Conservation (phyloP, 1,284 basidiomycete species). For the Neolentinus lepideus region DNA sequence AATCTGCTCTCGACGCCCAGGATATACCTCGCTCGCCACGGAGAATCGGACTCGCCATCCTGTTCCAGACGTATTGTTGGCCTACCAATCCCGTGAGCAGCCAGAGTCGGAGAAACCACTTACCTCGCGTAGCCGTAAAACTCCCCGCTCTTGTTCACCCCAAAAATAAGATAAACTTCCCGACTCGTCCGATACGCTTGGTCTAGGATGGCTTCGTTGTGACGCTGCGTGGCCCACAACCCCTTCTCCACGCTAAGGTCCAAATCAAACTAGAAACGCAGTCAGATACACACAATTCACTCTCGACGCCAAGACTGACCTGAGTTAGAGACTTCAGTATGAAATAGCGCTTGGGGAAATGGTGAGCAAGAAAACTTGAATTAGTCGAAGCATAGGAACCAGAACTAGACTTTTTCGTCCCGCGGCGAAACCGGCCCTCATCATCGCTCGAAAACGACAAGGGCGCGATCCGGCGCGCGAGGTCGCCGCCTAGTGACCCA, state of each 20-base stretch:
- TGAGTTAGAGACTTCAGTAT: conserved; percentile 86
- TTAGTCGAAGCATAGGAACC: conserved; percentile 64
- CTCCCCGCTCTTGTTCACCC: conserved; percentile 87
- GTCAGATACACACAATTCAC: background rate
- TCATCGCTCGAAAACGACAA: conserved; percentile 35
- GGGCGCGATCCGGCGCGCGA: conserved; percentile 14
- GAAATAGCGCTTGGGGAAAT: conserved; percentile 87
- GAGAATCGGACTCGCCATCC: conserved; percentile 59
- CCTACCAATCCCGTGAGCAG: background rate
- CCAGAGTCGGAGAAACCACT: conserved; percentile 15
- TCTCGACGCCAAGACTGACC: conserved; percentile 33
- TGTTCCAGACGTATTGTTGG: conserved; percentile 17
- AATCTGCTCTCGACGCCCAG: conserved; percentile 47
- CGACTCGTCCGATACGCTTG: conserved; percentile 86
- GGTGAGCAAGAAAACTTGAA: conserved; percentile 62
- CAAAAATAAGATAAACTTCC: conserved; percentile 85
- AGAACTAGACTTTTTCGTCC: conserved; percentile 32
- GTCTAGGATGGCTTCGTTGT: conserved; percentile 87
- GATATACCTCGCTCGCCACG: conserved; percentile 43
- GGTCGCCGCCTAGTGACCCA: conserved; percentile 15
- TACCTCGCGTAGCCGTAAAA: conserved; percentile 86
- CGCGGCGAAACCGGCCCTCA: conserved; percentile 17
- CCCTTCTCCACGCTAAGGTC: conserved; percentile 80
- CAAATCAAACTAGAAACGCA: conserved; percentile 57
- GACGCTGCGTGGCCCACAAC: conserved; percentile 88